A percentile compares a stretch with the other conserved stretches of the same genome.
These are phyloP conservation scores for Pseudogymnoascus sp. DNA, from an alignment of 2,329 filamentous ascomycete genomes.

Conservation along the genomic window DNA sequence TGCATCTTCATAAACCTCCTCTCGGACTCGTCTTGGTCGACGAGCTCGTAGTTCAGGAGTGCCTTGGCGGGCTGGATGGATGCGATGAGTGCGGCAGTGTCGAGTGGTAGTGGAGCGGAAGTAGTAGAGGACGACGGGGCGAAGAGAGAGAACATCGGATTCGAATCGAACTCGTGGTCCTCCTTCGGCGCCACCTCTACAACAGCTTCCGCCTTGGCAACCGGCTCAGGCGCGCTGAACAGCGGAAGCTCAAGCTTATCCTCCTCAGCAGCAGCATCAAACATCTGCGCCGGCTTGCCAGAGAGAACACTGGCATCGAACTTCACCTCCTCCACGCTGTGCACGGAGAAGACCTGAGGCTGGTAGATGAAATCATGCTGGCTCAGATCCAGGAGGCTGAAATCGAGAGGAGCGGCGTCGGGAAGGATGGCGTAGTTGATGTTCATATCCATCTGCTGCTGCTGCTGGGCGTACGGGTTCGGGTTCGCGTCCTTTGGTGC, in stretches of 20 bases:
- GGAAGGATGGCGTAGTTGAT: slow-evolving; percentile 79
- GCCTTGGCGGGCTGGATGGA: slow-evolving; percentile 58
- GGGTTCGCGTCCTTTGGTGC: slow-evolving; percentile 47
- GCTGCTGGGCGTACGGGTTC: slow-evolving; percentile 50
- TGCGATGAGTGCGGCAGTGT: slow-evolving; percentile 42
- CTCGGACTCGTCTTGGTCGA: slow-evolving; percentile 42
- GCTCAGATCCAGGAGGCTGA: slow-evolving; percentile 62
- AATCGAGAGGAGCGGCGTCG: slow-evolving; percentile 68
- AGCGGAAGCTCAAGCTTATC: slow-evolving; percentile 43
- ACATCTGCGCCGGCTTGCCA: slow-evolving; percentile 57
- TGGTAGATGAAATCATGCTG: slow-evolving; percentile 52
- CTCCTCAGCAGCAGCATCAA: slow-evolving; percentile 34
- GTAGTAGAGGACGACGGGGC: slow-evolving; percentile 28
- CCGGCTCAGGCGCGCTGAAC: slow-evolving; percentile 32
- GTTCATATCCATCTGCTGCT: slow-evolving; percentile 51
- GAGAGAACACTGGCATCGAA: slow-evolving; percentile 59
- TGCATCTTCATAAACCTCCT: slow-evolving; percentile 20
- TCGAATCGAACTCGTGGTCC: slow-evolving; percentile 55
- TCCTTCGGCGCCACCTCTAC: slow-evolving; percentile 27
- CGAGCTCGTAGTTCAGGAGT: slow-evolving; percentile 55
- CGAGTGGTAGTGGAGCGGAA: slow-evolving; percentile 33
- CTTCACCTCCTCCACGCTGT: slow-evolving; percentile 50
- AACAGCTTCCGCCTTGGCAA: slow-evolving; percentile 20
- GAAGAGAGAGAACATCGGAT: slow-evolving; percentile 56
- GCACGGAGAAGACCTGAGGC: slow-evolving; percentile 65